Base-by-base conservation (phyloP, 2,329 filamentous ascomycete genomes). In the Eutypa lata region DNA sequence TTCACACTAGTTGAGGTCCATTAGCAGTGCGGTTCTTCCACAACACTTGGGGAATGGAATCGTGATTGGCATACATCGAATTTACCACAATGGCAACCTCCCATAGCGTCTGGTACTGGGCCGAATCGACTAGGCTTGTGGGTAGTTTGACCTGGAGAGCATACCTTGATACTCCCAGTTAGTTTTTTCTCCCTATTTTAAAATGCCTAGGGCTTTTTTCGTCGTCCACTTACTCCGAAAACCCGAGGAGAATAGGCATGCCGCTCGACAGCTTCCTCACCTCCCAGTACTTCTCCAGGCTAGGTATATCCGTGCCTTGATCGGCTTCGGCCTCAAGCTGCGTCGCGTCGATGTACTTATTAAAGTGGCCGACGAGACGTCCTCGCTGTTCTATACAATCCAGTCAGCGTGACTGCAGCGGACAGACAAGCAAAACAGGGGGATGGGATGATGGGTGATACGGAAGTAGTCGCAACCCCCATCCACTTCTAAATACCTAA, bases 261-360 rank as follows among this genome's bases (percentile, higher is more conserved):
- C 63, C 64, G 37, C 63, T 66, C 16, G 63, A 62, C 48, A 66
- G 48, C n/a, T 58, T 60, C 37, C 63, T 55, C n/a, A 65, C 59
- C 46, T 65, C 57, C 64, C 63, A 66, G 22, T 65, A 66, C 40
- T 53, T 56, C 38, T 62, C 55, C 19, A 65, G 40, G 26, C 49
- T 59, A 0, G 61, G 62, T 10, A 64, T 54, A 7, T 50, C 53
- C 7, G 53, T 54, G 53, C 57, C 59, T 19, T 21, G 54, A 33
- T 65, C 59, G 10, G 53, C 57, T 43, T 62, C 57, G 14, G 57
- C 61, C 48, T 65, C 63, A 4, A 66, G 53, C 18, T 31, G 48
- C 8, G 62, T 66, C 1, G 64, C 57, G 22, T 66, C 60, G 44
- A 65, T 59, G 47, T 65, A 66, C 48, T 55, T 54, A 3, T 62